Base-by-base conservation (phyloP, 345 rosid species). In the Kandelia obovata region DNA sequence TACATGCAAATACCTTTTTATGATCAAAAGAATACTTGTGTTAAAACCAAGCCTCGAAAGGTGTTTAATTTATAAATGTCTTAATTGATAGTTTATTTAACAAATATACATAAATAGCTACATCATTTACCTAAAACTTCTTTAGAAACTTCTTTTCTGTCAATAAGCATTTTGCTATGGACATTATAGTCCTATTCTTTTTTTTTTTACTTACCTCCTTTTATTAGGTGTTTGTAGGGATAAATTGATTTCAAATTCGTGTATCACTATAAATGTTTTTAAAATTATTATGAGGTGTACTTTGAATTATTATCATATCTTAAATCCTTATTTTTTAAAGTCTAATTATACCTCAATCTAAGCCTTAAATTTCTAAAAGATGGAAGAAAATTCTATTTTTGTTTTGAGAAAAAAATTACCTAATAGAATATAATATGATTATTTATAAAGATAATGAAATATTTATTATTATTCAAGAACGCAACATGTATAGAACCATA, bases 51-150 rank as follows among this genome's bases (percentile, higher is more conserved):
- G 5, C 58, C 1, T 53, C 0, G 23, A n/a, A 21, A 2, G 15
- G 15, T 1, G 1, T 53, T 2, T 21, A 0, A 11, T 53, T 4
- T 4, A 0, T 0, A 0, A 53, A 0, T 2, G 15, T 11, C 27
- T 21, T 53, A 7, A 10, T n/a, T 3, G 15, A 1, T 0, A 23
- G 1, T 2, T 1, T 53, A 0, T 53, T 53, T 0, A 53, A 4
- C 1, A 53, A 21, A 21, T 53, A 53, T 0, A 53, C 1, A 7
- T 0, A 7, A 37, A 1, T 63, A 7, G 5, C 5, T 7, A 34
- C 8, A 6, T 1, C 30, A 3, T 63, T 26, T 7, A 0, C 16
- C 16, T 5, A 63, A n/a, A 37, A 63, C 19, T 8, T 0, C 1
- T 53, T 53, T 7, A 4, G 26, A 6, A 17, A 9, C 5, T 35